These are phyloP conservation scores for Cyclaneusma minus DNA, from an alignment of 2,329 filamentous ascomycete species.

Conservation along the genomic window DNA sequence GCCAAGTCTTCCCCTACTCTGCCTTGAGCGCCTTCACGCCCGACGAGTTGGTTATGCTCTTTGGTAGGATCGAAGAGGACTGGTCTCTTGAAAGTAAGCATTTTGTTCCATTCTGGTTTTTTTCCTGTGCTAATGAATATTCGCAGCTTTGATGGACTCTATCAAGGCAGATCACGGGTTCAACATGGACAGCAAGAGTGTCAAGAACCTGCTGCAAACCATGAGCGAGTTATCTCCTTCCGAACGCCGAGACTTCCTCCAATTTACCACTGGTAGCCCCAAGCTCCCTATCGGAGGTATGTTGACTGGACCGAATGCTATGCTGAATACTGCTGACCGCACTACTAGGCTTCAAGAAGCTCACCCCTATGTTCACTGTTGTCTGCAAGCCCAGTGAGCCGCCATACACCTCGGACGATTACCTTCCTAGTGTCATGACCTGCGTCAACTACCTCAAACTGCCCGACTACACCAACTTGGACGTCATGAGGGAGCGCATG, in stretches of 20 bases:
- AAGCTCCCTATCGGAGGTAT: slow-evolving; percentile 95
- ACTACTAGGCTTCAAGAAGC: slow-evolving; percentile 71
- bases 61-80: slow-evolving; percentile 84
- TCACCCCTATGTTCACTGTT: slow-evolving; percentile 97
- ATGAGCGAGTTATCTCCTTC: slow-evolving; percentile 74
- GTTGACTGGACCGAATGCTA: slow-evolving; percentile 19
- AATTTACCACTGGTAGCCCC: slow-evolving; percentile 95
- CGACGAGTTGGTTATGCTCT: slow-evolving; percentile 85
- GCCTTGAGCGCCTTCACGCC: slow-evolving; percentile 89
- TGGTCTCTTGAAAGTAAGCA: slow-evolving; percentile 91
- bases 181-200: slow-evolving; percentile 95
- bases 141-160: slow-evolving; percentile 78
- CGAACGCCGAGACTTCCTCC: slow-evolving; percentile 82
- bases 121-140: slow-evolving; percentile 10
- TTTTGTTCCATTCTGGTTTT: neutral
- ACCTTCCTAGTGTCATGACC: slow-evolving; percentile 98
- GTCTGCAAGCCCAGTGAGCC: slow-evolving; percentile 97
- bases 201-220: slow-evolving; percentile 79
- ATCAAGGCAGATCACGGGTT: slow-evolving; percentile 98
- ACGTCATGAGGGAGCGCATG: slow-evolving; percentile 63
- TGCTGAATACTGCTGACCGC: slow-evolving; percentile 18
- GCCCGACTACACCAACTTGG: slow-evolving; percentile 75
- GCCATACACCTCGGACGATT: slow-evolving; percentile 87
- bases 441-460: slow-evolving; percentile 98
- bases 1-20: slow-evolving; percentile 89